These are phyloP conservation scores for Pseudocercospora eumusae DNA, from an alignment of 2,329 filamentous ascomycete species.

Conservation along the genomic window DNA sequence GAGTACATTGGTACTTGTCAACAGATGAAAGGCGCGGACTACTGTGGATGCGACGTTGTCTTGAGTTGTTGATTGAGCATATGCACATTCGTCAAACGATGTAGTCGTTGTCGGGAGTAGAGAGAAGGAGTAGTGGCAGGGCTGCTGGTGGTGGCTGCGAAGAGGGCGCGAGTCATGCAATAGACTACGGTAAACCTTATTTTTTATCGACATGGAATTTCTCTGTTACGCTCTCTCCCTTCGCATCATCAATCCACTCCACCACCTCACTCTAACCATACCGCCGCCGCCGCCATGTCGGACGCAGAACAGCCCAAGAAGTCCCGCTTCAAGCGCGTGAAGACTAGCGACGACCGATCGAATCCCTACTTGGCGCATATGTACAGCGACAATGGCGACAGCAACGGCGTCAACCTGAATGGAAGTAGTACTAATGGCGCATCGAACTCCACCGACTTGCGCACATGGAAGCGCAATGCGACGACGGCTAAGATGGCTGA, in stretches of 20 bases:
- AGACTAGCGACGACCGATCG: constrained; percentile 59
- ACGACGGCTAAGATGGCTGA: constrained; percentile 76
- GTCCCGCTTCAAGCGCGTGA: constrained; percentile 49
- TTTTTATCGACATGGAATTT: neutral
- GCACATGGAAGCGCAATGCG: constrained; percentile 71
- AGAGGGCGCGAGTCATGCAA: neutral
- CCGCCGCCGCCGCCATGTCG: constrained; percentile 49
- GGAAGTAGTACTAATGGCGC: constrained; percentile 32
- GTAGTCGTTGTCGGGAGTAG: too few relatives aligned
- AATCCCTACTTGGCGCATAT: constrained; percentile 94
- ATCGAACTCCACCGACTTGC: constrained; percentile 46
- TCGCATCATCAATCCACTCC: neutral
- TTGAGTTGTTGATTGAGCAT: too few relatives aligned
- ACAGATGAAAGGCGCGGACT: too few relatives aligned
- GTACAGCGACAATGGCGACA: constrained; percentile 55
- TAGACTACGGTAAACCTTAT: neutral
- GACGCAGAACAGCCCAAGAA: constrained; percentile 31
- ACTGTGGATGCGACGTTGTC: too few relatives aligned
- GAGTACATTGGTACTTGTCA: too few relatives aligned
- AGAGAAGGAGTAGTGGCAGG: too few relatives aligned
- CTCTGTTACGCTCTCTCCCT: neutral
- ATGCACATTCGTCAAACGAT: too few relatives aligned
- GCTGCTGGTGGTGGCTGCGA: too few relatives aligned
- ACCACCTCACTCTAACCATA: neutral
- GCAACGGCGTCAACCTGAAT: constrained; percentile 33